Evolutionary conservation across 805 yeast species (phyloP).

Genomic region (Scheffersomyces stipitis): DNA sequence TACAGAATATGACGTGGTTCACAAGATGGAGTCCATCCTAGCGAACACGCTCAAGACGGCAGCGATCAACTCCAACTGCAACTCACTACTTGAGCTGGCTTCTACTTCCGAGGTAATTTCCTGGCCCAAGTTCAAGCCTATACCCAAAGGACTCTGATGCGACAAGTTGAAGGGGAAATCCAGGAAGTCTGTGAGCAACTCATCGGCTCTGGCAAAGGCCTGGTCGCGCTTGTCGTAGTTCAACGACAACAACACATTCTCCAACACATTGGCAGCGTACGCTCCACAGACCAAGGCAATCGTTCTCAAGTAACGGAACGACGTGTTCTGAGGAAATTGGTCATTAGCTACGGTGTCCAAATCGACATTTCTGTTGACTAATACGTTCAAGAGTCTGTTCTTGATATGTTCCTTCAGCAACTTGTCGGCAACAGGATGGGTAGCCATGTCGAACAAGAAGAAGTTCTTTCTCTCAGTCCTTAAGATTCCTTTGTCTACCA

Average conservation of each 20-base stretch:
- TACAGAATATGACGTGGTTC: too few relatives aligned
- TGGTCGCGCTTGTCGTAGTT: constrained; percentile 88
- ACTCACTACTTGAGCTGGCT: constrained; percentile 48
- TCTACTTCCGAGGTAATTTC: constrained; percentile 57
- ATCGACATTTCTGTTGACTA: constrained; percentile 70
- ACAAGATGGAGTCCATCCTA: constrained; percentile 86
- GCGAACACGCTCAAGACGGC: constrained; percentile 90
- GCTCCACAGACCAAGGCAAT: constrained; percentile 83
- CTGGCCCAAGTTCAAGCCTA: constrained; percentile 67
- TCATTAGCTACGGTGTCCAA: constrained; percentile 44
- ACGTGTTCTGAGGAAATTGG: constrained; percentile 67
- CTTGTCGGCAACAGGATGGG: constrained; percentile 92
- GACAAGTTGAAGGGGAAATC: constrained; percentile 74
- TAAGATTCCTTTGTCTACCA: constrained; percentile 94
- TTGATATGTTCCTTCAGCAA: constrained; percentile 79
- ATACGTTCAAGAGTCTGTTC: constrained; percentile 64
- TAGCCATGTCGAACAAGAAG: constrained; percentile 95
- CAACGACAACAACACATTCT: constrained; percentile 74
- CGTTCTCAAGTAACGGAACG: constrained; percentile 72
- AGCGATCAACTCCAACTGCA: constrained; percentile 84
- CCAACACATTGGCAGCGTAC: constrained; percentile 94
- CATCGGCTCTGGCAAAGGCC: constrained; percentile 94
- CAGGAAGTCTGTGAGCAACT: constrained; percentile 74
- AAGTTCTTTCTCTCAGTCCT: constrained; percentile 96
- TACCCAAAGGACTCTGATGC: constrained; percentile 61